Evolutionary conservation across 768 basidiomycete genomes (phyloP).

Genomic region (Pleurotus salmoneostramineus): DNA sequence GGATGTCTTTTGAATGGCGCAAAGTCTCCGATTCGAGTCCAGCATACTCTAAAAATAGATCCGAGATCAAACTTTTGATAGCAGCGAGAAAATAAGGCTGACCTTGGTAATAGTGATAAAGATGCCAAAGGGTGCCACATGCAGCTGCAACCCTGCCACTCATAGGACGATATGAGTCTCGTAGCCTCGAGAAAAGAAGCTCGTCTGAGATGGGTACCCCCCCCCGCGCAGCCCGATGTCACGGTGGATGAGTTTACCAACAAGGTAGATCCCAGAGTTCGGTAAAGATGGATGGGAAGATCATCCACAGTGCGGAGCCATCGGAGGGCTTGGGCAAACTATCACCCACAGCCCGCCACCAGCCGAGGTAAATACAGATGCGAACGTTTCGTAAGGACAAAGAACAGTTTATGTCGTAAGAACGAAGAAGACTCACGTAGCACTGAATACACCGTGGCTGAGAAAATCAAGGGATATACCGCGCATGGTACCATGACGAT

Average conservation of each 20-base stretch:
- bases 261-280: neutral
- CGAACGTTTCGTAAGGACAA: too few species aligned
- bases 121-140: too few species aligned
- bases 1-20: too few species aligned
- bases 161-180: too few species aligned
- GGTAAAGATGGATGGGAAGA: neutral
- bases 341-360: neutral
- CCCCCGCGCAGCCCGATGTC: neutral
- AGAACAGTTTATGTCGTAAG: neutral
- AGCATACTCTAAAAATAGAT: too few species aligned
- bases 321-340: neutral
- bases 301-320: neutral
- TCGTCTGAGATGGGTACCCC: too few species aligned
- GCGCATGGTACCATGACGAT: constrained; percentile 5
- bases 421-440: neutral
- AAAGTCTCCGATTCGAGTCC: too few species aligned
- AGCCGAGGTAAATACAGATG: neutral
- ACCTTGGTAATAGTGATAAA: too few species aligned
- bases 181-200: too few species aligned
- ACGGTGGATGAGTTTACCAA: neutral
- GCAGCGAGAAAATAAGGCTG: too few species aligned
- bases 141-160: too few species aligned
- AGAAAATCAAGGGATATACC: neutral
- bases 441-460: neutral
- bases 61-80: too few species aligned